Evolutionary conservation across 1,139 yeast genomes (phyloP), one percentile per base, ranked within the genome.

Genomic region (Geotrichum citri-aurantii): DNA sequence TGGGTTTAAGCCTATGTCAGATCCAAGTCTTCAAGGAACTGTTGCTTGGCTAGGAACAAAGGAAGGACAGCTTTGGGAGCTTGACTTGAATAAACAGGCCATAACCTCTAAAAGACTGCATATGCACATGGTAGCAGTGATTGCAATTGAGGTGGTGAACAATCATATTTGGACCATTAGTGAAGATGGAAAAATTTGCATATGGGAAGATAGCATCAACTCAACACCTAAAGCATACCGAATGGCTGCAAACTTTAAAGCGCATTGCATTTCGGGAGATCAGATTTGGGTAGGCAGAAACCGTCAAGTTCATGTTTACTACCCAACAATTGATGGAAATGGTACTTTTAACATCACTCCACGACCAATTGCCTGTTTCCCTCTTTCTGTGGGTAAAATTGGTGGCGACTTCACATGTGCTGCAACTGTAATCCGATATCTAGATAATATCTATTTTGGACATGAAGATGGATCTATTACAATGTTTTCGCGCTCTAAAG

Each of bases 391-490:
- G 48, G 60, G 52, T 46, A 60, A 21, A 57, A 54, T 24, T 53
- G 61, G 54, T 57, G 74, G 75, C 5, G 75, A 72, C 31, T 70
- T 73, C 27, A 66, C 74, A 26, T 70, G 73, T 61, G 74, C 73
- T 0, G 65, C 72, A 2, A 55, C 60, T 33, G 58, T 70, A 14
- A 60, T 66, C 19, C 54, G 64, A 44, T 62, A 62, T 27, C 70
- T 70, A 1, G 75, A 72, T 37, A 55, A 60, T 23, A 73, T 73
- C 2, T 73, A 70, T 54, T 73, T 76, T 59, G 79, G 79, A 8
- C 79, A 76, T 56, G 77, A 75, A 19, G 77, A 75, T 59, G 80
- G 80, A 4, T 67, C 71, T 40, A 67, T 77, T 8, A 66, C 77
- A 0, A 69, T 74, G 2, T 74, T 71, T 59, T 67, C 73, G 2